These are phyloP conservation scores for Nakazawaea ernobii DNA, from an alignment of 805 yeast species.

Conservation along the genomic window DNA sequence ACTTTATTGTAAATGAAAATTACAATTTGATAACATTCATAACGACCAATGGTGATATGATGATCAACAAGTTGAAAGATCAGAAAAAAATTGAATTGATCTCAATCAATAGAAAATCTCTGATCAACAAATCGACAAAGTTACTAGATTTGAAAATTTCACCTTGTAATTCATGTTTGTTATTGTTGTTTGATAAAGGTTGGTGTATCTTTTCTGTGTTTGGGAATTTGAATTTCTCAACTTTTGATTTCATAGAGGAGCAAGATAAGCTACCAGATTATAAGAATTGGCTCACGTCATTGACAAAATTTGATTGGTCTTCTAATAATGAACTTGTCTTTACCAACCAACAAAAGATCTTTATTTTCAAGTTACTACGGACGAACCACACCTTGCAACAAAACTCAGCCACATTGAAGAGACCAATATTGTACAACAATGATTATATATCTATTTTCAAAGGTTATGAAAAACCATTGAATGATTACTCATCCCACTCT, in stretches of 20 bases:
- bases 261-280: conserved; percentile 14
- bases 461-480: conserved; percentile 37
- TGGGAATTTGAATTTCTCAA: conserved; percentile 39
- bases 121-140: conserved; percentile 15
- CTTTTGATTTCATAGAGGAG: conserved; percentile 28
- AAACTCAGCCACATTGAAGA: conserved; percentile 19
- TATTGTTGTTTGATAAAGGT: conserved; percentile 28
- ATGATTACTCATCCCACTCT: conserved; percentile 29
- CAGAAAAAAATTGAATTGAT: conserved; percentile 27
- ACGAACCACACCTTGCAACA: conserved; percentile 20
- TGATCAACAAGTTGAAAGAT: conserved; percentile 30
- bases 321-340: conserved; percentile 31
- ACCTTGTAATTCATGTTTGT: conserved; percentile 23
- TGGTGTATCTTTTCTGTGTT: conserved; percentile 44
- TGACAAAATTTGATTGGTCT: conserved; percentile 25
- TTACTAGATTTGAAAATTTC: conserved; percentile 22
- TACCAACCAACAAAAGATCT: conserved; percentile 23
- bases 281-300: conserved; percentile 15
- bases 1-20: conserved; percentile 32
- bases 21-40: conserved; percentile 35
- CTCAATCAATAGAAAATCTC: background rate
- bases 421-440: conserved; percentile 37
- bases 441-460: conserved; percentile 38
- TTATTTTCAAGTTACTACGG: conserved; percentile 18
- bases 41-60: conserved; percentile 28